These are phyloP conservation scores for Colletotrichum liriopes DNA, from an alignment of 2,329 filamentous ascomycete genomes.

Conservation along the genomic window DNA sequence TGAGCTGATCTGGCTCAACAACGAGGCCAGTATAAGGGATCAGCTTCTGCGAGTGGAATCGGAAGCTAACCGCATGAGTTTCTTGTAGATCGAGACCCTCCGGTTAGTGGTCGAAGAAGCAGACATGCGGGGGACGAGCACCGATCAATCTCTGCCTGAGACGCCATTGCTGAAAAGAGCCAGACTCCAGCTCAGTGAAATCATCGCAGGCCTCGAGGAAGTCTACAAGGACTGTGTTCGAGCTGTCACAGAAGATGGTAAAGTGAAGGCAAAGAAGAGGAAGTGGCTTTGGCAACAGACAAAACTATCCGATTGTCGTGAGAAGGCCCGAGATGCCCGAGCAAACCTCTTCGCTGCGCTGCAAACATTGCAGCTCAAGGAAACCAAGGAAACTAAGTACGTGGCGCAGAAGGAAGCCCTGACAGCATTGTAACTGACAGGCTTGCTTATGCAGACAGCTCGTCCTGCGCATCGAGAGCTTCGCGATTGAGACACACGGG, in stretches of 20 bases:
- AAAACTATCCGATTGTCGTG: neutral
- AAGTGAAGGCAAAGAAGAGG: neutral
- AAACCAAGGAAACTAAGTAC: neutral
- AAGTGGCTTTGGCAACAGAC: constrained; percentile 19
- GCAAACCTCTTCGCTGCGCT: neutral
- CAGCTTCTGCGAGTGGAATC: accelerated
- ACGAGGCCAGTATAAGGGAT: constrained; percentile 5
- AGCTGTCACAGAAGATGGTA: neutral
- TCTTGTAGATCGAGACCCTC: constrained; percentile 11
- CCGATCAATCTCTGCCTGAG: neutral
- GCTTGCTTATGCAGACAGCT: neutral
- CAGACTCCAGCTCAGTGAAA: neutral
- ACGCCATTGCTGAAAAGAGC: neutral
- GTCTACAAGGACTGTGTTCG: neutral
- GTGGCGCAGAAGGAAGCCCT: neutral
- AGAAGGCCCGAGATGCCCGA: neutral
- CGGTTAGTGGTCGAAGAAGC: neutral
- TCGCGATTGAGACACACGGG: neutral
- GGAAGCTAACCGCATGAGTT: neutral
- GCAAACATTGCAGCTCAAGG: neutral
- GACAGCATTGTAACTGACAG: neutral
- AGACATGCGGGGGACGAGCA: neutral
- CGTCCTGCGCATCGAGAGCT: neutral
- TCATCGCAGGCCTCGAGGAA: neutral
- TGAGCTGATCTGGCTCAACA: constrained; percentile 9